Conservation (phyloP, 176 grass and related monocot species). For the Cenchrus purpureus region DNA sequence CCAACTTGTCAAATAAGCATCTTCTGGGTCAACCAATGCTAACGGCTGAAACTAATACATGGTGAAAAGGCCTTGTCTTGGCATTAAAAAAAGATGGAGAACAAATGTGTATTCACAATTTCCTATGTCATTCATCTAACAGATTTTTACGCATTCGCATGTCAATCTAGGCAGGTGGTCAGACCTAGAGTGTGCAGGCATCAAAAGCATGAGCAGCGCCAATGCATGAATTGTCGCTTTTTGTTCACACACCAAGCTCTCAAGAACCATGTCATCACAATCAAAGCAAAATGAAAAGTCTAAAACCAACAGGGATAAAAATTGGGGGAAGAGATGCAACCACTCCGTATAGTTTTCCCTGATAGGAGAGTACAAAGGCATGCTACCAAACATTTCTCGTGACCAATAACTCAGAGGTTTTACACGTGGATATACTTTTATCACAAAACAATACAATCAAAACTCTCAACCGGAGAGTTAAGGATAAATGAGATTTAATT, state of each 20-base stretch:
- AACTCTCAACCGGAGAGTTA: neutral
- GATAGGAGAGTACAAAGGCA: neutral
- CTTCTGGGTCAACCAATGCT: constrained; percentile 1
- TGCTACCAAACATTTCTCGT: neutral
- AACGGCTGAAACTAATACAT: constrained; percentile 2
- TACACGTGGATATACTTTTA: neutral
- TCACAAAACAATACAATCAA: neutral
- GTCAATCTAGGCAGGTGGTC: neutral
- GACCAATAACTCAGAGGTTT: neutral
- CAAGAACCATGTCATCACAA: neutral
- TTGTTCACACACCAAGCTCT: constrained; percentile 20
- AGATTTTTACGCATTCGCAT: neutral
- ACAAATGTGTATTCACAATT: neutral
- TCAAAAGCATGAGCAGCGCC: neutral
- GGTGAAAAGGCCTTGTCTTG: constrained; percentile 1
- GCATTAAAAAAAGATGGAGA: neutral
- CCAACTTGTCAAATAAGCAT: neutral
- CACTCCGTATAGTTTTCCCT: neutral
- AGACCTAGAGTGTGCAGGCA: neutral
- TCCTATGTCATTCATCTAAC: constrained; percentile 2
- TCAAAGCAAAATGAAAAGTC: neutral
- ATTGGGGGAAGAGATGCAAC: neutral
- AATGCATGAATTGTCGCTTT: neutral
- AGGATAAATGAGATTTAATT: neutral
- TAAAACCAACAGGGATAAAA: constrained; percentile 5